Conservation (phyloP, 2,329 filamentous ascomycete species). For the Nemania serpens region DNA sequence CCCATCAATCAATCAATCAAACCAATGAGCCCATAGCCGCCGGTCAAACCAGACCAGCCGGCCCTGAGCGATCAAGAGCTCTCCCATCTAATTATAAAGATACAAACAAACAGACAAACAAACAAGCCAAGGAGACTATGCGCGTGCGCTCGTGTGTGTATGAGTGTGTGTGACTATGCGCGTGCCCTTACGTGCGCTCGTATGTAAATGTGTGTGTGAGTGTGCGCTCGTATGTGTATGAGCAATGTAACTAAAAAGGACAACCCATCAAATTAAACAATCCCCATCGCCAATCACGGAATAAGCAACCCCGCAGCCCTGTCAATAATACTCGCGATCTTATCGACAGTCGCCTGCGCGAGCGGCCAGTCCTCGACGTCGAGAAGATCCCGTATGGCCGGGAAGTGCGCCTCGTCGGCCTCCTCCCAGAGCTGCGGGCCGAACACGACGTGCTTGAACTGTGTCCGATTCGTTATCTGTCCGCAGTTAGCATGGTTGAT, state of each 20-base stretch:
- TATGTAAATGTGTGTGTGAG: too few relatives aligned
- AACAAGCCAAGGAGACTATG: too few relatives aligned
- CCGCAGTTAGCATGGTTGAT: not conserved
- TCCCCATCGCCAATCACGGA: conserved; percentile 5
- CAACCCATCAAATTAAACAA: too few relatives aligned
- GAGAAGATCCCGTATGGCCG: conserved; percentile 82
- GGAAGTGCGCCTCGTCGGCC: conserved; percentile 72
- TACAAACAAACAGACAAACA: not conserved
- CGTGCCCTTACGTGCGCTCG: too few relatives aligned
- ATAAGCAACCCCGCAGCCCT: conserved; percentile 33
- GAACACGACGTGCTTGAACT: conserved; percentile 93
- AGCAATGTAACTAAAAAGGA: not conserved
- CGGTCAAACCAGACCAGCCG: not conserved
- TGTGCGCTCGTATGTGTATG: too few relatives aligned
- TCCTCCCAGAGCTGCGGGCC: conserved; percentile 80
- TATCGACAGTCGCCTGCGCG: conserved; percentile 71
- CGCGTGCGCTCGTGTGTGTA: too few relatives aligned
- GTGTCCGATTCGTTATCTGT: conserved; percentile 81
- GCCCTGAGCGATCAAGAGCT: not conserved
- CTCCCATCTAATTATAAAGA: not conserved
- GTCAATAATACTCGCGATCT: conserved; percentile 68
- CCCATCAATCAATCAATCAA: not conserved
- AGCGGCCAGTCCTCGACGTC: conserved; percentile 71
- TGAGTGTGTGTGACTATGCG: too few relatives aligned
- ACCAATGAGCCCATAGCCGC: not conserved